phyloP scores from a whole-genome alignment of 2,329 filamentous ascomycete species.

The Didymella lethalis region DNA sequence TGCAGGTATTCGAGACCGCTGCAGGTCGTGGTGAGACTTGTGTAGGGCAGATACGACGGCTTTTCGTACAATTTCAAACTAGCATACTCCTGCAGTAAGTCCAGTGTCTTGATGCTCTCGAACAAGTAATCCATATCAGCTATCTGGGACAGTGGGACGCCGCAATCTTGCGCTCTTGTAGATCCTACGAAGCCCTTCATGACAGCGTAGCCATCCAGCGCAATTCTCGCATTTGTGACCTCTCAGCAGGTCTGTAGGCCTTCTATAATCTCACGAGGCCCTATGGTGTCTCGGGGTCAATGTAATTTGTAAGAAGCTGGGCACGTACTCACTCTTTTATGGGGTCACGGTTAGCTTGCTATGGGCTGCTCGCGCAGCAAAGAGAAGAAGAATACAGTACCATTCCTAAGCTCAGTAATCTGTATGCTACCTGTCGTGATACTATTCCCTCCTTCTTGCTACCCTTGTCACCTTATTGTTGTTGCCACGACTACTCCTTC shows the following conservation, averaged over 20 bases:
- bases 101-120: not conserved
- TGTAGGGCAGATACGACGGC: not conserved
- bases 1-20: not conserved
- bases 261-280: not conserved
- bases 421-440: no score
- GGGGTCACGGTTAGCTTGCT: no score
- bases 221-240: not conserved
- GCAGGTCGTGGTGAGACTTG: not conserved
- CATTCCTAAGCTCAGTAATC: no score
- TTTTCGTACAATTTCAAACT: not conserved
- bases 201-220: not conserved
- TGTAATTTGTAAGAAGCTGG: no score
- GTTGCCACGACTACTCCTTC: no score
- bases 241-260: not conserved
- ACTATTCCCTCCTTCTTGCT: no score
- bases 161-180: not conserved
- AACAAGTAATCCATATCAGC: not conserved
- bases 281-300: not conserved
- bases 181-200: not conserved
- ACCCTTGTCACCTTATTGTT: no score
- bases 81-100: not conserved
- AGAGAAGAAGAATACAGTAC: no score
- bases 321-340: no score
- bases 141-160: not conserved
- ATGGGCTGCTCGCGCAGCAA: no score